These are phyloP conservation scores for Trametes cubensis DNA, from an alignment of 768 basidiomycete species.

Conservation along the genomic window DNA sequence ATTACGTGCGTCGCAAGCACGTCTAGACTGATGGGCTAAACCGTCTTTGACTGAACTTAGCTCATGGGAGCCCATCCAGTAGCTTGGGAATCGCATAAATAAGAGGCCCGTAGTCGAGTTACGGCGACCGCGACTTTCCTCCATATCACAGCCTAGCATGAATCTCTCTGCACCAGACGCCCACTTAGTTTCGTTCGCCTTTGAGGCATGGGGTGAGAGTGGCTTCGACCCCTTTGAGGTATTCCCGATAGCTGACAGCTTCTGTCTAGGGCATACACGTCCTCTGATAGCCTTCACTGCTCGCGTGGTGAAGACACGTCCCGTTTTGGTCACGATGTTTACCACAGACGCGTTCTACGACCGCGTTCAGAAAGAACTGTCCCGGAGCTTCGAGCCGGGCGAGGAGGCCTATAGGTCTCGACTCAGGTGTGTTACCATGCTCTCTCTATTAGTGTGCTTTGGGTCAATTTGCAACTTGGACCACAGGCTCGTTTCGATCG, in stretches of 20 bases:
- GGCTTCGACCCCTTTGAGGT: too few relatives aligned
- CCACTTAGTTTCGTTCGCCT: slow-evolving; percentile 11
- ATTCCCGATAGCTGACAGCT: too few relatives aligned
- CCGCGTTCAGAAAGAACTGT: slow-evolving; percentile 3
- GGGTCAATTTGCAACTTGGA: too few relatives aligned
- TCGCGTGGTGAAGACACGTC: neutral
- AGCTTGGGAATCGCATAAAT: too few relatives aligned
- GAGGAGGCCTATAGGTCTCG: neutral
- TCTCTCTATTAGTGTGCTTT: neutral
- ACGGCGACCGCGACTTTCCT: neutral
- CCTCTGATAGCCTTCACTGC: neutral
- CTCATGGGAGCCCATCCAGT: too few relatives aligned
- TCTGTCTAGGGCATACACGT: neutral
- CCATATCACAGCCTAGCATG: too few relatives aligned
- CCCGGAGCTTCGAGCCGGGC: slow-evolving; percentile 14
- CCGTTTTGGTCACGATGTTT: slow-evolving; percentile 1
- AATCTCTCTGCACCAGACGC: neutral
- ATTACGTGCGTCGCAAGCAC: too few relatives aligned
- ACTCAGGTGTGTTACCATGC: slow-evolving; percentile 1
- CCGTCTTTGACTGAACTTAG: too few relatives aligned
- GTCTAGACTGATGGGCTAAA: too few relatives aligned
- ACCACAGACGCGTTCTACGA: slow-evolving; percentile 7
- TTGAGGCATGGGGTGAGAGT: slow-evolving; percentile 14
- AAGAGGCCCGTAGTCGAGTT: too few relatives aligned
- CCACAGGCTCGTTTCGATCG: slow-evolving; percentile 16